Evolutionary conservation across 305 asterid species (phyloP).

Genomic region (Fraxinus nigra): DNA sequence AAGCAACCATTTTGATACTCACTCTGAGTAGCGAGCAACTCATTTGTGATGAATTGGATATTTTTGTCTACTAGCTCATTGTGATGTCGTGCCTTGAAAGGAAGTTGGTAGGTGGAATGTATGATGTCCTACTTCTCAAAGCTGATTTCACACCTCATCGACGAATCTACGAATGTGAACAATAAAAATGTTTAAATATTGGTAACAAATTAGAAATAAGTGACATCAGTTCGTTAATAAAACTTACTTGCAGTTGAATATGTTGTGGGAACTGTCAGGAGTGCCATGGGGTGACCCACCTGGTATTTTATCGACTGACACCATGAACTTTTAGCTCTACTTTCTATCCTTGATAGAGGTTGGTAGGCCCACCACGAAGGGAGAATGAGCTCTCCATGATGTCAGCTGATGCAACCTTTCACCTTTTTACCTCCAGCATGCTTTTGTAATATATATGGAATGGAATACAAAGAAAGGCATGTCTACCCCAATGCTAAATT

Average conservation of each 20-base stretch:
- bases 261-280: background rate
- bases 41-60: background rate
- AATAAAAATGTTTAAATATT: background rate
- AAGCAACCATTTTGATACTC: background rate
- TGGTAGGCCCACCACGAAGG: background rate
- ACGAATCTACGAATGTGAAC: background rate
- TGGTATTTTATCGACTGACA: background rate
- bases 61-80: background rate
- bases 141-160: background rate
- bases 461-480: background rate
- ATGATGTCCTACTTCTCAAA: background rate
- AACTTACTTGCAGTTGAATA: background rate
- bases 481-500: background rate
- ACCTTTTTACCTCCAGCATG: background rate
- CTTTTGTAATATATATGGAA: background rate
- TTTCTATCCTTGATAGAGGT: background rate
- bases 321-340: background rate
- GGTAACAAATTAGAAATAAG: background rate
- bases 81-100: background rate
- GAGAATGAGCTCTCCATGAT: background rate
- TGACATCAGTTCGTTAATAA: background rate
- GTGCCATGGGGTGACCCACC: background rate
- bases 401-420: background rate
- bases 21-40: background rate
- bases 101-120: background rate